Evolutionary conservation across 2,329 filamentous ascomycete genomes (phyloP), one percentile per base, ranked within the genome.

Genomic region (Beauveria pseudobassiana): DNA sequence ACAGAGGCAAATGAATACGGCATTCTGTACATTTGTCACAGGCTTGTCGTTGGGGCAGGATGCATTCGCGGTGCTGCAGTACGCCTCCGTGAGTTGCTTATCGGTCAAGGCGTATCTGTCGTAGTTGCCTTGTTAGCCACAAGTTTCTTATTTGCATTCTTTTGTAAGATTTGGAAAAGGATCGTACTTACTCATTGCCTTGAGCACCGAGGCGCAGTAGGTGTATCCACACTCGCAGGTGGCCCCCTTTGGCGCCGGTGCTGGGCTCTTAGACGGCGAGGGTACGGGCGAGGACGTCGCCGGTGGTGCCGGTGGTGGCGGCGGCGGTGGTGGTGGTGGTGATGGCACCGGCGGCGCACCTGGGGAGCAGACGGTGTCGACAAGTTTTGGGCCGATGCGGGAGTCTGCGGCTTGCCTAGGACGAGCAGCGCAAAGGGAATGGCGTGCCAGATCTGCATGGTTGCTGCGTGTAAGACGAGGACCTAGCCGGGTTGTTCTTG

Each of bases 181-280:
- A 3, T 18, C 5, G 6, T 2, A 65, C 69, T 52, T 68, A 74
- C 74, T 68, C 74, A 76, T 76, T 1, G 59, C 67, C 67, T 72
- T 70, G 22, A 77, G 68, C 14, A 77, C 75, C 1, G 72, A 69
- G 10, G 74, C 73, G 63, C 75, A 77, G 62, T 77, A 77, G 3
- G 75, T 77, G 59, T 76, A 77, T 60, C 75, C 75, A 63, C 75
- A 77, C 63, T 76, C 72, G 64, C 75, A 77, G 58, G 72, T 71
- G 18, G 75, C 65, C 2, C 69, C 73, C 9, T 67, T 63, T 28
- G 61, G 55, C 16, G 65, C 63, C 1, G 66, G 62, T 28, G 58
- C 64, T 24, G 66, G 64, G n/a, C 65, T 62, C 22, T 24, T 62
- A 1, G 60, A 63, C 10, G 53, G 63, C 14, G 45, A 57, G 20